phyloP scores from a whole-genome alignment of 2,329 filamentous ascomycete genomes.

The Talaromyces sp. region DNA sequence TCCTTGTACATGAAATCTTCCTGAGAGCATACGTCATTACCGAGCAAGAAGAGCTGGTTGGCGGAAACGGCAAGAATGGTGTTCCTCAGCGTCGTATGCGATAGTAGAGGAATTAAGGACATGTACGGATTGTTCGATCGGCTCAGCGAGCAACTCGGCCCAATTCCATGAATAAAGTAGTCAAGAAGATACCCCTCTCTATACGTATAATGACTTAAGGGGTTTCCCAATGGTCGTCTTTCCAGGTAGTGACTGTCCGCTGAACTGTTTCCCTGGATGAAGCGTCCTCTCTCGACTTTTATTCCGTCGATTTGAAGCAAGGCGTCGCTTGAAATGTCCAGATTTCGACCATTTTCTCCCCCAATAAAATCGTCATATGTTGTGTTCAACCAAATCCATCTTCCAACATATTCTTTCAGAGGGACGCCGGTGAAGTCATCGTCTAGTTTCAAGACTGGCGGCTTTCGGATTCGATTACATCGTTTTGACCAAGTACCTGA shows the following conservation, averaged over 20 bases:
- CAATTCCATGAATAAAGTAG: conserved; percentile 27
- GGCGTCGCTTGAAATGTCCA: not conserved
- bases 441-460: conserved; percentile 6
- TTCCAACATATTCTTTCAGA: conserved; percentile 12
- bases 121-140: conserved; percentile 25
- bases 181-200: conserved; percentile 18
- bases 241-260: not conserved
- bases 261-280: conserved; percentile 7
- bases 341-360: not conserved
- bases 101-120: conserved; percentile 18
- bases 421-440: conserved; percentile 8
- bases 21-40: conserved; percentile 19
- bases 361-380: conserved; percentile 18
- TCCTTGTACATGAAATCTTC: conserved; percentile 24
- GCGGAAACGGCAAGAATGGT: conserved; percentile 26
- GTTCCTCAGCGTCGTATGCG: conserved; percentile 18
- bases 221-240: conserved; percentile 1
- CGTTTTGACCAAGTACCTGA: conserved; percentile 11
- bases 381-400: conserved; percentile 24
- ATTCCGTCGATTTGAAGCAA: not conserved
- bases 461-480: conserved; percentile 9
- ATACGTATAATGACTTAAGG: conserved; percentile 1
- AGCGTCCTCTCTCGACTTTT: not conserved
- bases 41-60: conserved; percentile 24
- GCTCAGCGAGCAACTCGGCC: conserved; percentile 27